Percentiles rank a stretch among this genome's conserved stretches.
Conservation (phyloP, 805 yeast species). For the Wickerhamiella azyma region DNA sequence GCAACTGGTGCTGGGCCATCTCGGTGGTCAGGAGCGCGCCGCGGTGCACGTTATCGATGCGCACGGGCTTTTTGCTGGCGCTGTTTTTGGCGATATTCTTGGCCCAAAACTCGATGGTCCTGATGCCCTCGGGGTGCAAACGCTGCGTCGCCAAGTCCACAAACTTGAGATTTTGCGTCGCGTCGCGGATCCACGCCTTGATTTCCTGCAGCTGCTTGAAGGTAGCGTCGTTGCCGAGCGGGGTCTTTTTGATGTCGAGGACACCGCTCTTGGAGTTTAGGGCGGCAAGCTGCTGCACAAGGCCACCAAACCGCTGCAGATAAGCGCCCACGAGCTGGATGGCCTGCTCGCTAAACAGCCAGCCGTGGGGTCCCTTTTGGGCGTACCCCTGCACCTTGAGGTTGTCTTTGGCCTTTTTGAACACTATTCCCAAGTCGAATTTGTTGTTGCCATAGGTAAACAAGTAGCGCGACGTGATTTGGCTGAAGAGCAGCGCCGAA, state of each 20-base stretch:
- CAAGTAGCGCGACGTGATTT: slow-evolving; percentile 59
- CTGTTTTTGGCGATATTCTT: slow-evolving; percentile 31
- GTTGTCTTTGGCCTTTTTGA: slow-evolving; percentile 68
- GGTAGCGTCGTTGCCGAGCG: slow-evolving; percentile 5
- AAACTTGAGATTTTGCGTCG: slow-evolving; percentile 31
- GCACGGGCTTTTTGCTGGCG: slow-evolving; percentile 37
- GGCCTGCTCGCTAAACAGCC: slow-evolving; percentile 79
- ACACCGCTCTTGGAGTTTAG: slow-evolving; percentile 12
- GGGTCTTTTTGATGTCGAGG: slow-evolving; percentile 15
- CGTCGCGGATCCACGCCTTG: slow-evolving; percentile 36
- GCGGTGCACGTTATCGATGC: slow-evolving; percentile 69
- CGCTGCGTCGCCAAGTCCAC: slow-evolving; percentile 71
- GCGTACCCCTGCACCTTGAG: slow-evolving; percentile 83
- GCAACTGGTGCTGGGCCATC: slow-evolving; percentile 54
- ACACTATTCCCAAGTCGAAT: slow-evolving; percentile 63
- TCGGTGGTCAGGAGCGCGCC: slow-evolving; percentile 68
- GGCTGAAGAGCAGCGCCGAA: slow-evolving; percentile 55
- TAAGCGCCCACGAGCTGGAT: slow-evolving; percentile 51
- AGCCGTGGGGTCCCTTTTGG: slow-evolving; percentile 44
- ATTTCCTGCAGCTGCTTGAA: slow-evolving; percentile 29
- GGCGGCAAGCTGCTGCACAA: slow-evolving; percentile 34
- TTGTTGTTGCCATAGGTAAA: slow-evolving; percentile 41
- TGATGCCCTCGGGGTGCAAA: slow-evolving; percentile 50
- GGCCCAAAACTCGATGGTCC: slow-evolving; percentile 50
- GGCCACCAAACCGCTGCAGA: slow-evolving; percentile 42